Evolutionary conservation across 2,329 filamentous ascomycete genomes (phyloP).

Genomic region (Elsinoe ampelina): DNA sequence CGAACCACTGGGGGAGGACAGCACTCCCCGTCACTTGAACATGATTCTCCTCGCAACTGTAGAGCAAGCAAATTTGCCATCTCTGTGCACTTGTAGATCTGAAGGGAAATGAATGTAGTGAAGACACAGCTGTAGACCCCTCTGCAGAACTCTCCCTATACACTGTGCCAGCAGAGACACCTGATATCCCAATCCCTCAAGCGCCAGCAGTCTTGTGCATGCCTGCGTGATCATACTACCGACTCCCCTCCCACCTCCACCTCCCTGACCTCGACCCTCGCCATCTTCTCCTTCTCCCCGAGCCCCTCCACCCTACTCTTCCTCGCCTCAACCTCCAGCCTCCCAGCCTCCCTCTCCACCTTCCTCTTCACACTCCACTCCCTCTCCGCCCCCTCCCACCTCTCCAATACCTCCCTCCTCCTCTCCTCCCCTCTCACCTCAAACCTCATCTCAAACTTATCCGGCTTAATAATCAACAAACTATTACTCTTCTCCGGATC

Average conservation of each 20-base stretch:
- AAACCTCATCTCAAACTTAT: slow-evolving; percentile 47
- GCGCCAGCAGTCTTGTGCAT: too few relatives aligned
- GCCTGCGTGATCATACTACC: not conserved
- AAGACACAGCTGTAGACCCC: too few relatives aligned
- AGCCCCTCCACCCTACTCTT: slow-evolving; percentile 18
- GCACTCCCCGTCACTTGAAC: not conserved
- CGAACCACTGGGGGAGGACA: not conserved
- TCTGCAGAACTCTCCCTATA: not conserved
- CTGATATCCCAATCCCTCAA: too few relatives aligned
- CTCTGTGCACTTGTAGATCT: too few relatives aligned
- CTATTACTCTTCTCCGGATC: slow-evolving; percentile 43
- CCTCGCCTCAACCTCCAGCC: not conserved
- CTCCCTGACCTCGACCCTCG: not conserved
- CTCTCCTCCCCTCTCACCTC: slow-evolving; percentile 40
- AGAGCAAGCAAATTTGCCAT: too few relatives aligned
- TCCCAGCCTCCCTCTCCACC: not conserved
- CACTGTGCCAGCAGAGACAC: not conserved
- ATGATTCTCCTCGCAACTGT: not conserved
- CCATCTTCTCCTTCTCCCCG: slow-evolving; percentile 3
- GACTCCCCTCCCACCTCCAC: not conserved
- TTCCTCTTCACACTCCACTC: slow-evolving; percentile 5
- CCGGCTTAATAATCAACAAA: slow-evolving; percentile 49
- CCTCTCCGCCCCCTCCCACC: slow-evolving; percentile 31
- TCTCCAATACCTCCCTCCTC: slow-evolving; percentile 29
- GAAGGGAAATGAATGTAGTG: too few relatives aligned